Conservation (phyloP, 495 filamentous ascomycete species). For the Penicillium tannophilum region DNA sequence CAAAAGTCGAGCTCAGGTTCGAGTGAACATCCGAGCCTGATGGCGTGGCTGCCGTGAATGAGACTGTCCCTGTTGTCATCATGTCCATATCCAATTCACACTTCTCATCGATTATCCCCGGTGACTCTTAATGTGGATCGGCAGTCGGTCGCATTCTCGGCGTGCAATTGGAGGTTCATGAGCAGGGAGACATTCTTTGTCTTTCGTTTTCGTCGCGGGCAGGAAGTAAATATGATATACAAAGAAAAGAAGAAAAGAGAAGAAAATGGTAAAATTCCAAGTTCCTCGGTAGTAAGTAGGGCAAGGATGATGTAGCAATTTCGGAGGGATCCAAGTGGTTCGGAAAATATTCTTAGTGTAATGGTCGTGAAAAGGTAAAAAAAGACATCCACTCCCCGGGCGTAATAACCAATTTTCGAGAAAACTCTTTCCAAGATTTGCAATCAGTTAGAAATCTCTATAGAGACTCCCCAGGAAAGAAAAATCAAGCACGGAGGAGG, state of each 20-base stretch:
- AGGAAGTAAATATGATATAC: constrained; percentile 5
- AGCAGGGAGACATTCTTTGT: constrained; percentile 25
- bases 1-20: constrained; percentile 40
- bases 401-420: neutral
- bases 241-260: constrained; percentile 3
- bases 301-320: constrained; percentile 12
- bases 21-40: constrained; percentile 46
- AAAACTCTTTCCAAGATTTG: neutral
- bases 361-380: constrained; percentile 3
- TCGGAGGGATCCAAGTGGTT: constrained; percentile 15
- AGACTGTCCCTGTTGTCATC: constrained; percentile 34
- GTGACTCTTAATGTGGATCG: constrained; percentile 25
- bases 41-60: constrained; percentile 31
- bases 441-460: constrained; percentile 5
- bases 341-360: constrained; percentile 23
- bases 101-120: constrained; percentile 25
- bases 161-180: constrained; percentile 27
- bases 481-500: constrained; percentile 8
- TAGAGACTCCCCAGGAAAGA: neutral
- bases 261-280: neutral
- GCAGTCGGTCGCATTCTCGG: constrained; percentile 39
- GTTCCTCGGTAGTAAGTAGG: constrained; percentile 1
- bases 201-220: neutral
- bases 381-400: neutral
- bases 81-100: constrained; percentile 23